Conservation (phyloP, 2,329 filamentous ascomycete species). For the Xylaria sp. region DNA sequence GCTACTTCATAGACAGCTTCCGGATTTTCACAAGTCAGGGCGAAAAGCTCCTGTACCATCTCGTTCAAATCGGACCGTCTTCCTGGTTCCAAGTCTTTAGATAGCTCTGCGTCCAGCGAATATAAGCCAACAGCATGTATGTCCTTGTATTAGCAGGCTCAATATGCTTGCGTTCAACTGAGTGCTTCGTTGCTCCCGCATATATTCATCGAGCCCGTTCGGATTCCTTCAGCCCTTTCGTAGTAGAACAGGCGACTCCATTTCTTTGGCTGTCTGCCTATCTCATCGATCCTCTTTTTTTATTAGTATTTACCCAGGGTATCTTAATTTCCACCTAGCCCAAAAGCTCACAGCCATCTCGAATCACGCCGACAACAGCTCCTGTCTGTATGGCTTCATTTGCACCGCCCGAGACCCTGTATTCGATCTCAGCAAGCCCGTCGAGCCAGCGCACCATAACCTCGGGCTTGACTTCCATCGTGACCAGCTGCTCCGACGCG, state of each 20-base stretch:
- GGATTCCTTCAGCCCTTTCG: not conserved
- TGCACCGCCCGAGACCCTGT: slow-evolving; percentile 86
- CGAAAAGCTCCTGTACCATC: no score
- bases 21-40: no score
- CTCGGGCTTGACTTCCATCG: slow-evolving; percentile 84
- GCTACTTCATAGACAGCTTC: no score
- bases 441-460: slow-evolving; percentile 93
- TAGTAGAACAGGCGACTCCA: not conserved
- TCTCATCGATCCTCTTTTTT: not conserved
- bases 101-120: not conserved
- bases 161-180: not conserved
- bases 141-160: not conserved
- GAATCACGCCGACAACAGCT: slow-evolving; percentile 87
- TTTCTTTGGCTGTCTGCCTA: not conserved
- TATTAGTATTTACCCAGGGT: slow-evolving; percentile 20
- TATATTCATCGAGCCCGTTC: not conserved
- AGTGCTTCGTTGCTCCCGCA: not conserved
- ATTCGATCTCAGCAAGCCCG: slow-evolving; percentile 91
- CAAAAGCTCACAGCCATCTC: slow-evolving; percentile 83
- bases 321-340: slow-evolving; percentile 40
- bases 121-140: not conserved
- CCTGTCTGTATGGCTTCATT: slow-evolving; percentile 92
- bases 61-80: no score
- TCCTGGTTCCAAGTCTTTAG: no score
- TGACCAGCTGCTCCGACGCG: slow-evolving; percentile 82